Evolutionary conservation across 768 basidiomycete genomes (phyloP), one percentile per base, ranked within the genome.

Genomic region (Mycena rosella): DNA sequence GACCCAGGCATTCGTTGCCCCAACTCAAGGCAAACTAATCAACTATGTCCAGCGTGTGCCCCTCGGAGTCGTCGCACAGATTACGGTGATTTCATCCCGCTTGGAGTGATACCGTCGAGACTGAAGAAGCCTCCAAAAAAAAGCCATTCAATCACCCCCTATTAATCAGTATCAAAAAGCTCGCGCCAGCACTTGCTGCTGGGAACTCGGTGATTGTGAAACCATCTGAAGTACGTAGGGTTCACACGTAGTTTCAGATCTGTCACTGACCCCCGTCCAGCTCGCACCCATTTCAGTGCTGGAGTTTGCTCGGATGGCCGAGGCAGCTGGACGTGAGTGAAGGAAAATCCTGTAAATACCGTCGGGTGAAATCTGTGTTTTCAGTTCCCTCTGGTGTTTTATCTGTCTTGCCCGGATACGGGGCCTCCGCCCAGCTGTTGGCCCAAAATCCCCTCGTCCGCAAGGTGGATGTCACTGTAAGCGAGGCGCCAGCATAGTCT

Each of bases 141-240:
- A n/a, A 94, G 91, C 93, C 94, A 3, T 96, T 95, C 78, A 96
- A 96, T 72, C 94, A 96, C 70, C 95, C 95, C 1, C 80, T 96
- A n/a, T 78, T 96, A 38, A 96, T 96, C 68, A 93, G 93, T 2
- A 76, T 96, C 59, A 96, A 96, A 83, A 96, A 96, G 79, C 91
- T 96, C 60, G 92, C 91, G 0, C 93, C 93, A 7, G 94, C 93
- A 1, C 81, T 96, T 29, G 94, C 94, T 48, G 92, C 93, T 10
- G 94, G 94, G 6, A 95, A 95, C 73, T 90, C 89, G 58, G 90
- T 96, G 52, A 84, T 95, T 55, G 89, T 95, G 22, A 95, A 95
- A 72, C 92, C 93, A 1, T 93, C 93, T 48, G 92, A 95, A 82
- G 90, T 89, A 56, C 57, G 76, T 15, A 15, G 5, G 38, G 9